Percentiles rank a stretch among this genome's conserved stretches.
phyloP scores from a whole-genome alignment of 495 filamentous ascomycete genomes.

The Hyaloscypha bicolor region DNA sequence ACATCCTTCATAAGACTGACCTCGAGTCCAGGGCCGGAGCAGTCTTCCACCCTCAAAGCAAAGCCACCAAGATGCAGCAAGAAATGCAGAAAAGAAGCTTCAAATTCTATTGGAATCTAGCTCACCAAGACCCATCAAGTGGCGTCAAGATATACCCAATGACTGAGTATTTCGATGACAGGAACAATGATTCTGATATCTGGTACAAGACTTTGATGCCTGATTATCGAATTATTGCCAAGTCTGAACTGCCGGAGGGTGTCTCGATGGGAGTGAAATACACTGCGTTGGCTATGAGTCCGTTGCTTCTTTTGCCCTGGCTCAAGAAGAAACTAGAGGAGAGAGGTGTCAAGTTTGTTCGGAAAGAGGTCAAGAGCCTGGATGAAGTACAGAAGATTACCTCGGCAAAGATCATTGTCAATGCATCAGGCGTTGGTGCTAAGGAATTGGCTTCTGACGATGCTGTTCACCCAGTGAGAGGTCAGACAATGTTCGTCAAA shows the following conservation, averaged over 20 bases:
- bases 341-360: slow-evolving; percentile 34
- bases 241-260: slow-evolving; percentile 24
- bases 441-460: slow-evolving; percentile 23
- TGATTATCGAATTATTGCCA: slow-evolving; percentile 20
- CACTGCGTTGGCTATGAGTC: slow-evolving; percentile 35
- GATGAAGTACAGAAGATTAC: slow-evolving; percentile 26
- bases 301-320: slow-evolving; percentile 36
- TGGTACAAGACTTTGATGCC: slow-evolving; percentile 31
- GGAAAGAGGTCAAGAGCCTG: slow-evolving; percentile 24
- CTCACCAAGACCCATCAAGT: slow-evolving; percentile 19
- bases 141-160: slow-evolving; percentile 28
- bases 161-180: slow-evolving; percentile 31
- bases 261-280: slow-evolving; percentile 29
- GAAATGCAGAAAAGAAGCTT: slow-evolving; percentile 30
- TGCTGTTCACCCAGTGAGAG: slow-evolving; percentile 23
- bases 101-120: slow-evolving; percentile 24
- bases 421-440: slow-evolving; percentile 30
- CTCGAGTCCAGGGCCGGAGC: slow-evolving; percentile 28
- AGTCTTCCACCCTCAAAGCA: slow-evolving; percentile 31
- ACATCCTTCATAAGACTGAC: background rate
- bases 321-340: slow-evolving; percentile 28
- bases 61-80: slow-evolving; percentile 10
- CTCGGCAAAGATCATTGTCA: slow-evolving; percentile 18
- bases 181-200: slow-evolving; percentile 3
- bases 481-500: slow-evolving; percentile 33